These are phyloP conservation scores for Aquilaria agallochum DNA, from an alignment of 441 rosid species.

Conservation along the genomic window DNA sequence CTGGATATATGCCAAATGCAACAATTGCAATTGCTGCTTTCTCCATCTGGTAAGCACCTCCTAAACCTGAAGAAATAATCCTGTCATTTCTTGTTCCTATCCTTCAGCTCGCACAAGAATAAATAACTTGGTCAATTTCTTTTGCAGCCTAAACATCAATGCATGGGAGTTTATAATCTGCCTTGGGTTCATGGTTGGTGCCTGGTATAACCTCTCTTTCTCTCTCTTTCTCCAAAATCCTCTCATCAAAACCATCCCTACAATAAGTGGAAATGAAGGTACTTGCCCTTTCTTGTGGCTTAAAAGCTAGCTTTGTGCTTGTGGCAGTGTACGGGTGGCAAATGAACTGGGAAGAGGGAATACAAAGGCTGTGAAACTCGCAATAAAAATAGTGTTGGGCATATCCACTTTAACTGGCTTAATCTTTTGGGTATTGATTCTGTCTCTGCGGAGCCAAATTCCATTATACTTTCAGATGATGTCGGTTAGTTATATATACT, in stretches of 20 bases:
- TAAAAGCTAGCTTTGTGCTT: background rate
- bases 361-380: conserved; percentile 31
- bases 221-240: background rate
- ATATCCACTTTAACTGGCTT: conserved; percentile 30
- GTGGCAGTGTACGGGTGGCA: conserved; percentile 45
- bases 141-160: conserved; percentile 40
- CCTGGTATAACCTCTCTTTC: conserved; percentile 21
- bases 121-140: background rate
- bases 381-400: conserved; percentile 31
- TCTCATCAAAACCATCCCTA: too few species aligned
- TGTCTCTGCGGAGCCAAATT: conserved; percentile 31
- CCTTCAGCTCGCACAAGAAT: background rate
- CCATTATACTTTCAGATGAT: conserved; percentile 98
- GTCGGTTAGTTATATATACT: conserved; percentile 92
- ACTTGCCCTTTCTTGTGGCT: background rate
- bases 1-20: too few species aligned
- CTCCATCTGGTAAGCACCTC: conserved; percentile 12
- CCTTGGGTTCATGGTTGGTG: conserved; percentile 36
- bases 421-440: conserved; percentile 27
- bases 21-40: too few species aligned
- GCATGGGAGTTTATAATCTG: conserved; percentile 39
- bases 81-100: background rate
- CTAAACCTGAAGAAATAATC: background rate
- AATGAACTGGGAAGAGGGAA: conserved; percentile 67
- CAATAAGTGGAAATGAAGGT: background rate